Conservation (phyloP, 2,329 filamentous ascomycete species). For the Coniochaeta sp. region DNA sequence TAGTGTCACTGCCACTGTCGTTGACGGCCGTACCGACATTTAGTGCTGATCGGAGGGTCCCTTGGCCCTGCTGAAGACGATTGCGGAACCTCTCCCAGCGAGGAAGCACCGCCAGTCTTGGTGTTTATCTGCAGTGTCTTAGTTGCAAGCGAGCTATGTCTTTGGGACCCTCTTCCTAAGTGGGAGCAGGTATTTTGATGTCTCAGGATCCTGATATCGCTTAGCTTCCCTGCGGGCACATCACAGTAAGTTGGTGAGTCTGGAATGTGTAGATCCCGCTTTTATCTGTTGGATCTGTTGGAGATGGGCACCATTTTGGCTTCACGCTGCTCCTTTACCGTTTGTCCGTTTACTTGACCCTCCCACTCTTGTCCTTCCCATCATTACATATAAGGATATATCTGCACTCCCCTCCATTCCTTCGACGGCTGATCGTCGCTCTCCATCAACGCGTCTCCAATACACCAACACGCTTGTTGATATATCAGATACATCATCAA, state of each 20-base stretch:
- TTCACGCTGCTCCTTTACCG: not conserved
- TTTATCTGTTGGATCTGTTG: not conserved
- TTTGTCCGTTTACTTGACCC: not conserved
- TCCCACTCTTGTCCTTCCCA: not conserved
- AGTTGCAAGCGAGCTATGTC: not conserved
- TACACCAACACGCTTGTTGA: not conserved
- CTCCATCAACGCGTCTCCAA: not conserved
- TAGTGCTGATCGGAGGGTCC: not conserved
- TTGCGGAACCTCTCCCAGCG: not conserved
- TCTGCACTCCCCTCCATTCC: not conserved
- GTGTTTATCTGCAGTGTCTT: not conserved
- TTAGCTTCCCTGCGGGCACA: not conserved
- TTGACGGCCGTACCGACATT: not conserved
- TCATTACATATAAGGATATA: not conserved
- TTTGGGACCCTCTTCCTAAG: not conserved
- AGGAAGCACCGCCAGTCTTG: not conserved
- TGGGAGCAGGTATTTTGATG: not conserved
- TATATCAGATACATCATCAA: not conserved
- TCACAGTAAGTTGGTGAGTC: not conserved
- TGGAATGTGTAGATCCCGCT: not conserved
- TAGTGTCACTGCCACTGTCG: not conserved
- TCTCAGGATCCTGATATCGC: not conserved
- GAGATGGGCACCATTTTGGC: not conserved
- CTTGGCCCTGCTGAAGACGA: not conserved
- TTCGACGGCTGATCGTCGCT: not conserved